Evolutionary conservation across 352 stramenopile genomes (phyloP), one percentile per base, ranked within the genome.

Genomic region (Pythium dissimile): DNA sequence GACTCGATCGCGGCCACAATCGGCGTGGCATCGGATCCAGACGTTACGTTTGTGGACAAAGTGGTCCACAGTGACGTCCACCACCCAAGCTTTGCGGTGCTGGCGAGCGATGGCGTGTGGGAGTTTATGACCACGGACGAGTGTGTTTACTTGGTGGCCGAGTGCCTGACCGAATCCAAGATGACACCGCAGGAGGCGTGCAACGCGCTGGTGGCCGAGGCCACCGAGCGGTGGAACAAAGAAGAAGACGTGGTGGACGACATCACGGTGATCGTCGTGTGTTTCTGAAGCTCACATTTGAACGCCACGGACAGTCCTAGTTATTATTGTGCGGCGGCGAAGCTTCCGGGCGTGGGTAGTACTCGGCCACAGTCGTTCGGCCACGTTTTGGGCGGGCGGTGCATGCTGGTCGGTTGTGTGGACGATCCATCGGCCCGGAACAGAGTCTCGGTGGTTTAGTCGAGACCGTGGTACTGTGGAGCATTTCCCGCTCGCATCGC

Each of bases 221-320:
- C 83, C 12, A 74, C 67, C 34, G 69, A 87, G 61, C 80, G 80
- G 45, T 94, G 84, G 84, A 84, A 85, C 35, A 72, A 67, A 15
- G 83, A 94, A 51, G 82, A 94, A 57, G 77, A 91, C 50, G 79
- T 92, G 24, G 71, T 94, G 6, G 84, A 94, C 51, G 84, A 94
- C 65, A 92, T 91, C 59, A 94, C 82, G 12, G 78, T 69, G 39
- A 57, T 71, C 11, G 53, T 91, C 28, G 74, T 88, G 42, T 89
- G 71, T 62, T 88, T 91, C 54, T 88, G 68, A 84, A 13, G 20
- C 21, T 9, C 31, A 13, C 8, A 13, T 35, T 35, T 35, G n/a
- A n/a, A n/a, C n/a, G n/a, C n/a, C n/a, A n/a, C n/a, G n/a, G n/a
- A n/a, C n/a, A n/a, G n/a, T n/a, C n/a, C n/a, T n/a, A n/a, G n/a